Conservation (phyloP, 2,329 filamentous ascomycete genomes). For the Aspergillus sp. region DNA sequence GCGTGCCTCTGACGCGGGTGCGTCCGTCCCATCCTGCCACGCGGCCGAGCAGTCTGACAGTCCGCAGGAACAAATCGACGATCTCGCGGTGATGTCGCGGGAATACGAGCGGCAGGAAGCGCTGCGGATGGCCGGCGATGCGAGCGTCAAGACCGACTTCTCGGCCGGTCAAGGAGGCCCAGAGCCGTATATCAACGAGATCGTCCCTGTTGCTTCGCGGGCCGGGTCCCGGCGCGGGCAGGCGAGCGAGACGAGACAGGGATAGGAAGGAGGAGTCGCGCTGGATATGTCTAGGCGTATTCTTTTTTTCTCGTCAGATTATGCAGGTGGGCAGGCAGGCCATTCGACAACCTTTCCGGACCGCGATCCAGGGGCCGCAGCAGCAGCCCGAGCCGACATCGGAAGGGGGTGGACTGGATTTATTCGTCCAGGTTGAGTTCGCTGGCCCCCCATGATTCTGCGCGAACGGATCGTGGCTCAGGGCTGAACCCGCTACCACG, state of each 20-base stretch:
- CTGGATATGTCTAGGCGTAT: too few species aligned
- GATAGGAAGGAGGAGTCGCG: too few species aligned
- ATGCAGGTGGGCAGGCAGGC: too few species aligned
- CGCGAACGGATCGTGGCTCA: too few species aligned
- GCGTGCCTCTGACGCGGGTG: constrained; percentile 39
- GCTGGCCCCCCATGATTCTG: too few species aligned
- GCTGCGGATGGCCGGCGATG: constrained; percentile 33
- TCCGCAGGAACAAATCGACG: constrained; percentile 40
- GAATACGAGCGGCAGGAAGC: constrained; percentile 42
- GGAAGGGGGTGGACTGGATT: too few species aligned
- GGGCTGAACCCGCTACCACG: too few species aligned
- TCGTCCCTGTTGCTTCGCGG: constrained; percentile 28
- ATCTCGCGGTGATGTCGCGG: constrained; percentile 37
- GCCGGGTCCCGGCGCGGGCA: constrained; percentile 20
- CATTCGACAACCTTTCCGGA: too few species aligned
- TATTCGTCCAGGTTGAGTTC: too few species aligned
- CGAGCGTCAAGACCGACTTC: constrained; percentile 10
- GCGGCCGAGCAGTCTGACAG: constrained; percentile 6
- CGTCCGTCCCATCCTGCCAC: constrained; percentile 3
- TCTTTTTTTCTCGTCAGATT: too few species aligned
- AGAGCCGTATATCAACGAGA: constrained; percentile 37
- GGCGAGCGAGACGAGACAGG: constrained; percentile 22
- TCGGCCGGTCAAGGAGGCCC: constrained; percentile 12
- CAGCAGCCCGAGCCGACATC: too few species aligned
- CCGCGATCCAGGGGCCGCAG: too few species aligned